These are phyloP conservation scores for Boletus hoseneyae DNA, from an alignment of 1,284 basidiomycete species.

Conservation along the genomic window DNA sequence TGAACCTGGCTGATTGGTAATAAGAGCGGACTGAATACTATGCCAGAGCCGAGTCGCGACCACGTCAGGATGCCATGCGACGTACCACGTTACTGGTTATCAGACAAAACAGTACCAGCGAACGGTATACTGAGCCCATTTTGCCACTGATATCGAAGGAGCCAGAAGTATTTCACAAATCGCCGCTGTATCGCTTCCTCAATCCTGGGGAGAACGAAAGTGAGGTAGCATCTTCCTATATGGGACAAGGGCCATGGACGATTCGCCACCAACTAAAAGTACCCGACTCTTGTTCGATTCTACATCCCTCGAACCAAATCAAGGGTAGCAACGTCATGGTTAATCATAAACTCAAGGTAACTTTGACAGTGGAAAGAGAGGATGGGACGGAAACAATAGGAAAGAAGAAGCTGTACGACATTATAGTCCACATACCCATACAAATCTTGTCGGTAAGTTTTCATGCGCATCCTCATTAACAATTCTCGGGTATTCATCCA, in stretches of 20 bases:
- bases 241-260: conserved; percentile 76
- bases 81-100: conserved; percentile 70
- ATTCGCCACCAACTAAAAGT: conserved; percentile 56
- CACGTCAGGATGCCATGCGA: conserved; percentile 70
- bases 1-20: conserved; percentile 1
- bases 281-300: conserved; percentile 49
- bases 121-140: conserved; percentile 45
- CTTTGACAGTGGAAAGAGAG: conserved; percentile 82
- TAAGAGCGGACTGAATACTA: conserved; percentile 81
- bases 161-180: conserved; percentile 50
- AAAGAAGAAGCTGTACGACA: conserved; percentile 79
- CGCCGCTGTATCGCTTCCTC: conserved; percentile 48
- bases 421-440: conserved; percentile 83
- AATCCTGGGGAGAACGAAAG: conserved; percentile 45
- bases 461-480: neutral
- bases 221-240: conserved; percentile 55
- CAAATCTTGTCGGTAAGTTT: conserved; percentile 75
- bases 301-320: conserved; percentile 86
- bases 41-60: conserved; percentile 66
- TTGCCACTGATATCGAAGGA: conserved; percentile 66
- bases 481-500: neutral
- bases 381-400: conserved; percentile 73
- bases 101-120: conserved; percentile 37
- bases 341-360: conserved; percentile 78
- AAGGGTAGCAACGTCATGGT: conserved; percentile 78